A percentile compares a stretch with the other conserved stretches of the same genome.
Conservation (phyloP, 1,284 basidiomycete species). For the Cryptococcus sp. region DNA sequence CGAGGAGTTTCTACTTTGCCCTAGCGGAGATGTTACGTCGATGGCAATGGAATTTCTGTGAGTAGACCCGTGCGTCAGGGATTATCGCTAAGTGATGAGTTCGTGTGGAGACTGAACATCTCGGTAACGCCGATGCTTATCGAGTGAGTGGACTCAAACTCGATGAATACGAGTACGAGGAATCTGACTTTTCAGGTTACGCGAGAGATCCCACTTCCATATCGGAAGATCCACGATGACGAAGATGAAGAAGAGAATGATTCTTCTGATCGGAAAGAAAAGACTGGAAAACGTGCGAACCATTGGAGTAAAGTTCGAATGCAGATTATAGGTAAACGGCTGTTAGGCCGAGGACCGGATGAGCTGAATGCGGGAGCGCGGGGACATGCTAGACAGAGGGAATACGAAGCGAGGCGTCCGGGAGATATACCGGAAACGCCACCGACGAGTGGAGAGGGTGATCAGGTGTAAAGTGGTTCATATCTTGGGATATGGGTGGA, state of each 20-base stretch:
- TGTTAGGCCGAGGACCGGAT: slow-evolving; percentile 29
- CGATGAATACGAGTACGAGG: not conserved
- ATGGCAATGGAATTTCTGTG: slow-evolving; percentile 90
- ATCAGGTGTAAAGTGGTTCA: not conserved
- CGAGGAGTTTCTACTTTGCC: slow-evolving; percentile 66
- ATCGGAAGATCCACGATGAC: slow-evolving; percentile 22
- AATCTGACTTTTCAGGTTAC: slow-evolving; percentile 18
- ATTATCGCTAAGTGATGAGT: slow-evolving; percentile 20
- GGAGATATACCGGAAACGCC: slow-evolving; percentile 19
- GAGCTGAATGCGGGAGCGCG: slow-evolving; percentile 31
- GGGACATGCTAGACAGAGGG: slow-evolving; percentile 30
- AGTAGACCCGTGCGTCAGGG: slow-evolving; percentile 28
- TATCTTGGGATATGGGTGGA: too few relatives aligned
- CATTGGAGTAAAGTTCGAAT: slow-evolving; percentile 7
- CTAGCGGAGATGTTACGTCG: slow-evolving; percentile 73
- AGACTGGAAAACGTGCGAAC: not conserved
- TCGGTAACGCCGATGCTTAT: slow-evolving; percentile 48
- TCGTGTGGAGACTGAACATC: slow-evolving; percentile 48
- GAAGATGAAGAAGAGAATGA: slow-evolving; percentile 12
- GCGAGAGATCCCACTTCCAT: slow-evolving; percentile 41
- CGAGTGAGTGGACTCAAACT: slow-evolving; percentile 15
- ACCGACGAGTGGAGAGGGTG: not conserved
- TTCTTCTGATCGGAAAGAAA: not conserved
- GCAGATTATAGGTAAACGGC: not conserved
- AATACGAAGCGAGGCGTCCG: slow-evolving; percentile 39